A percentile compares a stretch with the other conserved stretches of the same genome.
These are phyloP conservation scores for Suillus brevipes DNA, from an alignment of 768 basidiomycete species.

Conservation along the genomic window DNA sequence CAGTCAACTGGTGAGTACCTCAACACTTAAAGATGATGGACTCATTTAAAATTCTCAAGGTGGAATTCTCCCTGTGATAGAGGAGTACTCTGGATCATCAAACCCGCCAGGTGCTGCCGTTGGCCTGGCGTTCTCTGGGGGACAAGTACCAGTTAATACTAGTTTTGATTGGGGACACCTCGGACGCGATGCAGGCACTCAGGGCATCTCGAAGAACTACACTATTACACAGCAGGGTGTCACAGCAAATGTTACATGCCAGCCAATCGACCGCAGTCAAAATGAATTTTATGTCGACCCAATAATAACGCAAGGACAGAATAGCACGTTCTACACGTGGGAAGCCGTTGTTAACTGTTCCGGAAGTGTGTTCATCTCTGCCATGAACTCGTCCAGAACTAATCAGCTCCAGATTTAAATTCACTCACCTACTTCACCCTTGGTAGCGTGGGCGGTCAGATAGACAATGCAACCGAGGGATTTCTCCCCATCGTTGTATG, in stretches of 20 bases:
- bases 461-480: neutral
- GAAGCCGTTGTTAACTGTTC: neutral
- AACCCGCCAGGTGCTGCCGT: neutral
- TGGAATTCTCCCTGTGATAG: neutral
- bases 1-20: neutral
- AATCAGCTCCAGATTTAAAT: neutral
- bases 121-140: neutral
- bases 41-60: neutral
- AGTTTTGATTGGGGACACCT: neutral
- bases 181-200: neutral
- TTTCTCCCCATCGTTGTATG: slow-evolving; percentile 11
- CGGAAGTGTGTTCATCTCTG: slow-evolving; percentile 3
- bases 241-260: slow-evolving; percentile 17
- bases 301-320: neutral
- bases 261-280: slow-evolving; percentile 1
- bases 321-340: neutral
- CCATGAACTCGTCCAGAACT: neutral
- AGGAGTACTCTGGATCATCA: neutral
- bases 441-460: neutral
- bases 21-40: neutral
- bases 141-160: neutral
- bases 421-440: neutral
- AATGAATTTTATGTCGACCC: neutral
- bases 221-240: slow-evolving; percentile 20
- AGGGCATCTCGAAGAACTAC: slow-evolving; percentile 5